These are phyloP conservation scores for Corynascus novoguineensis DNA, from an alignment of 495 filamentous ascomycete genomes.

Conservation along the genomic window DNA sequence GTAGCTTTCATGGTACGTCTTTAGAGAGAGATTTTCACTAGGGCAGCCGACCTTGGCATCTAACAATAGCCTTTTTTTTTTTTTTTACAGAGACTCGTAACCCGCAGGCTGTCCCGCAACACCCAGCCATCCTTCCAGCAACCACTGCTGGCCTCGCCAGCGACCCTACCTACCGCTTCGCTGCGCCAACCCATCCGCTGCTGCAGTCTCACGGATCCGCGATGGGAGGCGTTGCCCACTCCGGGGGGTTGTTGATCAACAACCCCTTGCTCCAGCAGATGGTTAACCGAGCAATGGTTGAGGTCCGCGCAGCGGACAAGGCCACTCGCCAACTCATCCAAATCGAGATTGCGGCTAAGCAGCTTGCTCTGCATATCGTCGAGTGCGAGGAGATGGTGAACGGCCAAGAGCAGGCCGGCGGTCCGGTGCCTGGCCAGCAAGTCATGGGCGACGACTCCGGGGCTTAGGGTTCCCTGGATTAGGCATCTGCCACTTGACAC, in stretches of 20 bases:
- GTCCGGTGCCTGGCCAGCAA: slow-evolving; percentile 20
- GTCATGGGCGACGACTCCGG: slow-evolving; percentile 29
- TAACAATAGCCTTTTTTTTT: not conserved
- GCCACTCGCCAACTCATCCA: slow-evolving; percentile 36
- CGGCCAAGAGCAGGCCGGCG: slow-evolving; percentile 15
- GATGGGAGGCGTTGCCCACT: slow-evolving; percentile 16
- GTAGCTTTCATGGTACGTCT: slow-evolving; percentile 46
- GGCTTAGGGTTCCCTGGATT: slow-evolving; percentile 7
- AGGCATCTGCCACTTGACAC: too few relatives aligned
- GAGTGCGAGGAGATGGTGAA: slow-evolving; percentile 37
- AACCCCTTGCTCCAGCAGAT: slow-evolving; percentile 36
- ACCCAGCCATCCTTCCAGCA: slow-evolving; percentile 19
- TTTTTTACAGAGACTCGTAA: slow-evolving; percentile 29
- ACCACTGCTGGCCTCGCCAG: slow-evolving; percentile 22
- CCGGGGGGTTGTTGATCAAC: slow-evolving; percentile 26
- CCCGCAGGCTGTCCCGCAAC: slow-evolving; percentile 18
- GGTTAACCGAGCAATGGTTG: slow-evolving; percentile 35
- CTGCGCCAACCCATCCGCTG: slow-evolving; percentile 17
- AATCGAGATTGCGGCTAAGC: slow-evolving; percentile 39
- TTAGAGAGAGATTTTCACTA: not conserved
- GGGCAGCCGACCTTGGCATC: not conserved
- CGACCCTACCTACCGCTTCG: slow-evolving; percentile 22
- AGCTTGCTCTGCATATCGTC: slow-evolving; percentile 40
- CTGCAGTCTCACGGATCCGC: slow-evolving; percentile 14
- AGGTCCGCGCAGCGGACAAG: slow-evolving; percentile 39